Percentiles rank a stretch among this genome's conserved stretches.
phyloP scores from a whole-genome alignment of 2,329 filamentous ascomycete species.

The Cladophialophora yegresii region DNA sequence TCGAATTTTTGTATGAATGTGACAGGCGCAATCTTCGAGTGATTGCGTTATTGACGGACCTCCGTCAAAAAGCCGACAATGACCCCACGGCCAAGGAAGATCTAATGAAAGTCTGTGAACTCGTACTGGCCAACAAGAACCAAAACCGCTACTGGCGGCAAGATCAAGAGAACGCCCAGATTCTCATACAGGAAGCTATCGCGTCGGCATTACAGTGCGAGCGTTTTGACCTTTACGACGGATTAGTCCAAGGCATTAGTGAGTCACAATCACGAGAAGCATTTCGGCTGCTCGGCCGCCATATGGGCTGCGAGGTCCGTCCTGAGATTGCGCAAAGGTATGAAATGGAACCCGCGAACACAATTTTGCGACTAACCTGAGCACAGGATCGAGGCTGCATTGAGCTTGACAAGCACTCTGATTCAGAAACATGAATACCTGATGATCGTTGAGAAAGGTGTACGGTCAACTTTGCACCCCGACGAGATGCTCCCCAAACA shows the following conservation, averaged over 20 bases:
- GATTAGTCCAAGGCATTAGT: background rate
- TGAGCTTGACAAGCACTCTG: background rate
- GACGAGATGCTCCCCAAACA: background rate
- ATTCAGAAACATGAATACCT: conserved; percentile 3
- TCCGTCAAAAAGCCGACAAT: background rate
- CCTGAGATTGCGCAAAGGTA: conserved; percentile 2
- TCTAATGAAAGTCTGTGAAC: background rate
- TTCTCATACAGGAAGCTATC: background rate
- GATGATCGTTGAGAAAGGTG: background rate
- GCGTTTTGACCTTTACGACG: conserved; percentile 2
- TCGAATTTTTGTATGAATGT: conserved; percentile 11
- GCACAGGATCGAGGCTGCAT: conserved; percentile 1
- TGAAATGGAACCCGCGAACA: background rate
- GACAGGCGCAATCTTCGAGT: background rate
- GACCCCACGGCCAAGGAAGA: background rate
- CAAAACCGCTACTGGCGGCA: background rate
- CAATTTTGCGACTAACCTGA: background rate
- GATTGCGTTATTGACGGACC: background rate
- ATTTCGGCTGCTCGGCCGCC: background rate
- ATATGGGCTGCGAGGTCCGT: background rate
- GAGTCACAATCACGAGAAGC: background rate
- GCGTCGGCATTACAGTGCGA: background rate
- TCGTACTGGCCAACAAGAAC: background rate
- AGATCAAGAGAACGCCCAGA: background rate
- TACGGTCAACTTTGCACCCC: background rate